Evolutionary conservation across 495 filamentous ascomycete genomes (phyloP), one percentile per base, ranked within the genome.

Genomic region (Penicillium nucicola): DNA sequence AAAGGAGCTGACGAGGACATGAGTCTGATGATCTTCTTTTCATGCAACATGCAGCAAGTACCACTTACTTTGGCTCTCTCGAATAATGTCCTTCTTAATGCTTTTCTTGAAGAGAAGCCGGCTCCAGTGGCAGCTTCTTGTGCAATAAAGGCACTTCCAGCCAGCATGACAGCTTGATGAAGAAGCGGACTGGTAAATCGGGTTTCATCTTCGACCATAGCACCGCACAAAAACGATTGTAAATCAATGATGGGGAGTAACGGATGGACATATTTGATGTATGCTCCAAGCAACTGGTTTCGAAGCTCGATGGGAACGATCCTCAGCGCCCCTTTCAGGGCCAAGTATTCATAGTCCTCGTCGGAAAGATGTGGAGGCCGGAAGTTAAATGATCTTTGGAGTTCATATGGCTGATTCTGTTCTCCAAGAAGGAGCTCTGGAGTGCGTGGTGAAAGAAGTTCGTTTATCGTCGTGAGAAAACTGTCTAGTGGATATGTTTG

Each of bases 401-500:
- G n/a, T 17, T 41, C 36, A 0, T 15, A 14, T 11, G 37, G 19
- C 14, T 25, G 46, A n/a, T 41, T 32, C 3, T 31, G 18, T 18
- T 41, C 46, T 4, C 46, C 46, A 11, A 25, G 30, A 33, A 40
- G 14, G 7, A 41, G 17, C 15, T 48, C 46, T 2, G 37, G 28
- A 1, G 28, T 41, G 9, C 3, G 46, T 19, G 46, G 46, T n/a
- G 46, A 48, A 28, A 48, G 35, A 15, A 48, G n/a, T 19, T 48
- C 46, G 23, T 48, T 48, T 19, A 48, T 48, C 5, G 46, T 41
- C 8, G 18, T 31, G 10, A 48, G 25, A 14, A 33, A 48, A 23
- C 46, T 48, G 46, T 48, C 46, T 33, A 48, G 19, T 15, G 46
- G 46, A 23, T 48, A 48, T 48, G 46, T 48, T 9, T 48, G 46